Base-by-base conservation (phyloP, 495 filamentous ascomycete genomes). In the Podospora australis region DNA sequence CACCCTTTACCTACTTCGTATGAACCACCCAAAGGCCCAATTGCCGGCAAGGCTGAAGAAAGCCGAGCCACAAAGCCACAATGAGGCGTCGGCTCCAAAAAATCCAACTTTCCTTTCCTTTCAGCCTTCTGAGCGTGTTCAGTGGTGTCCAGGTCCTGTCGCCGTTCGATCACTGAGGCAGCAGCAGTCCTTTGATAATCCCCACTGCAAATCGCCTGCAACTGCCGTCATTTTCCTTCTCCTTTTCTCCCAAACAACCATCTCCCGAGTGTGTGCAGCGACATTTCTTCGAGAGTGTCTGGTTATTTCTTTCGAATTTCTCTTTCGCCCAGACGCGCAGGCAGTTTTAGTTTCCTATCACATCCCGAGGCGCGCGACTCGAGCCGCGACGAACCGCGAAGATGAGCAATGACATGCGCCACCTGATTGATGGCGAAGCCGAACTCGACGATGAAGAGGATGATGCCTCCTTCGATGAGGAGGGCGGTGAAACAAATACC, bases 381-480 rank as follows among this genome's bases (percentile, higher is more conserved):
- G 16, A 11, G 20, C 47, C 29, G 50, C 48, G 63, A 76, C 20
- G 16, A 11, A 23, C 47, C 29, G 50, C 48, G 63, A 76, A 58
- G 21, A 91, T 90, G 84, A 87, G 80, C 67, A 75, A 54, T 44
- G 59, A 55, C 20, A 63, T 85, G 70, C 78, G 79, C 59, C 84
- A 91, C 61, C 61, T 96, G 63, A 79, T 97, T 59, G 78, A 88
- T 46, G 82, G 82, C 47, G 84, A 90, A 73, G 92, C 91, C 40
- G 82, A 89, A 60, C 65, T 96, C 44, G 88, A 90, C 56, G 90
- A 95, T n/a, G 91, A 96, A 43, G 79, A 82, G 60, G 88, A 88
- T 42, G 88, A 95, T 49, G 90, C 87, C 43, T 90, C 87, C 28
- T 83, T 86, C 45, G 82, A 90, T 57, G 91, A 92, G 52, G 88